Base-by-base conservation (phyloP, 2,329 filamentous ascomycete genomes). In the Aspergillus glaucus region DNA sequence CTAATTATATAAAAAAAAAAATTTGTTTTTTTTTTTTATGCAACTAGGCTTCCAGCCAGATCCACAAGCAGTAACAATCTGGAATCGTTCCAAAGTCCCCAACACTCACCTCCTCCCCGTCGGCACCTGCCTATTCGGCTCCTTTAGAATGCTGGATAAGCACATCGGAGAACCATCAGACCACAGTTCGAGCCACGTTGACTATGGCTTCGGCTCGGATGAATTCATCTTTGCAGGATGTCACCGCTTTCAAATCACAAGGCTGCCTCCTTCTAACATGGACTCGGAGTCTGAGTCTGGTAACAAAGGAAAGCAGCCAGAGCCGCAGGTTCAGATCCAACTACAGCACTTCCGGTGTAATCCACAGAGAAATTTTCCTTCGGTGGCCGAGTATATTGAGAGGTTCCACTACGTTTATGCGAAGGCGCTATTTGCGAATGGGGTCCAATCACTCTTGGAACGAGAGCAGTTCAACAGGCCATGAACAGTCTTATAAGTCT, bases 171-270 rank as follows among this genome's bases (percentile, higher is more conserved):
- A 9, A 15, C 32, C 49, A 17, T 40, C 47, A 6, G 42, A 32
- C 19, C 6, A 34, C 12, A 28, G 36, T 17, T 12, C 49, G 19
- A 56, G 52, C n/a, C 54, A 52, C 17, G 50, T 56, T 10, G 52
- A 54, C 28, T 56, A 54, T 34, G 52, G 52, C 37, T 56, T 52
- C 30, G 54, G 54, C 2, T 56, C 54, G 2, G 52, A 56, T 36
- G 21, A 44, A 9, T 49, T 14, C 14, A 26, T 26, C 4, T 56
- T 56, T 15, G 46, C 45, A 9, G 54, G 54, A 12, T 56, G 52
- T 9, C 54, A 56, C 43, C 45, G 54, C 10, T 49, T 56, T 32
- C 54, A 52, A 6, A 50, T 54, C 24, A 50, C 47, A n/a, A 26
- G 50, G 36, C 22, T 50, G 6, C 24, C 24, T 24, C 41, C 44